phyloP scores from a whole-genome alignment of 1,284 basidiomycete genomes.

The Ceratobasidium sp. region DNA sequence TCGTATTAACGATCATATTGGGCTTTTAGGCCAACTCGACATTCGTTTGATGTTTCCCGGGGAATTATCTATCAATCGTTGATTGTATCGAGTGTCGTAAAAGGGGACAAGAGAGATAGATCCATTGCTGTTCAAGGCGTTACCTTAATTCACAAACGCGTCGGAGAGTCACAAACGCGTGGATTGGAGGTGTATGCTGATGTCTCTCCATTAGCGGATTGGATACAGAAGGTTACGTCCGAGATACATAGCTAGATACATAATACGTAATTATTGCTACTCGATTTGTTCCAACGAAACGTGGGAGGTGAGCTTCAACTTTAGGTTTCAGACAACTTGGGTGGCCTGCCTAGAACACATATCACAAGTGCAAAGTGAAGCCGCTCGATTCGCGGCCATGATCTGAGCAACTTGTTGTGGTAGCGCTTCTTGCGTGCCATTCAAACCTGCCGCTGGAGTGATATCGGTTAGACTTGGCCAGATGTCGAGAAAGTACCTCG shows the following conservation, averaged over 20 bases:
- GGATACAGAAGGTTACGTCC: conserved; percentile 14
- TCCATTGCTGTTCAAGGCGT: not conserved
- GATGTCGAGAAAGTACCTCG: not conserved
- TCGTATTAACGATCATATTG: not conserved
- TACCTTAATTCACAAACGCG: not conserved
- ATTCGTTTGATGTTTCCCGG: conserved; percentile 18
- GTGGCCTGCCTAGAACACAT: not conserved
- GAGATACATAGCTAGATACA: not conserved
- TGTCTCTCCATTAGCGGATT: not conserved
- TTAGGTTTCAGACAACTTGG: not conserved
- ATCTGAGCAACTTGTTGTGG: not conserved
- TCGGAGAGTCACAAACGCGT: conserved; percentile 20
- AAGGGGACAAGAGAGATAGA: conserved; percentile 9
- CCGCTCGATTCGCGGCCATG: not conserved
- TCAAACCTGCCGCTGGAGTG: not conserved
- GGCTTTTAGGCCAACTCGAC: conserved; percentile 1
- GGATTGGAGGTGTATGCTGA: conserved; percentile 20
- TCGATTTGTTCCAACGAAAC: not conserved
- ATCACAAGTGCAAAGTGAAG: not conserved
- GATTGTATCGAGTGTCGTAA: not conserved
- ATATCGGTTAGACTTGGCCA: not conserved
- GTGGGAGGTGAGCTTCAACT: not conserved
- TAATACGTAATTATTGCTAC: not conserved
- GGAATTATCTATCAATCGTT: conserved; percentile 22
- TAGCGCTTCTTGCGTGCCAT: not conserved